These are phyloP conservation scores for Trichophyton rubrum DNA, from an alignment of 2,329 filamentous ascomycete species.

Conservation along the genomic window DNA sequence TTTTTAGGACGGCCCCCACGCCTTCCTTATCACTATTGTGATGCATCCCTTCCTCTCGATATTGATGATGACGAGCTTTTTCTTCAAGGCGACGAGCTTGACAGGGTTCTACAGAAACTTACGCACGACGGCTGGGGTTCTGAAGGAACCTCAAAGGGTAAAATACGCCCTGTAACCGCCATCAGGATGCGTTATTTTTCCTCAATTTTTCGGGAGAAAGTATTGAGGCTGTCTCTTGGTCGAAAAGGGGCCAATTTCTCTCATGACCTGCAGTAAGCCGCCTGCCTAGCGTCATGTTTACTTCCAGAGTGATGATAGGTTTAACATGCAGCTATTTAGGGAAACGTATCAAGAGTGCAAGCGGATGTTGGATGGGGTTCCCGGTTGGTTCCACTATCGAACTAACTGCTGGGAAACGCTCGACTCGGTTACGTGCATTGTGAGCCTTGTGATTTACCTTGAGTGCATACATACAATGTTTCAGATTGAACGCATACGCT, in stretches of 20 bases:
- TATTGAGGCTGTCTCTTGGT: slow-evolving; percentile 17
- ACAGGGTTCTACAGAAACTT: slow-evolving; percentile 12
- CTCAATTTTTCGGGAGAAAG: slow-evolving; percentile 17
- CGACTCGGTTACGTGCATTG: slow-evolving; percentile 8
- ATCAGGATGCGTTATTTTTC: slow-evolving; percentile 16
- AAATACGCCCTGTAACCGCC: slow-evolving; percentile 13
- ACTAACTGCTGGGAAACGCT: slow-evolving; percentile 10
- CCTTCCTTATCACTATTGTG: slow-evolving; percentile 21
- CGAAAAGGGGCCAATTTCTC: slow-evolving; percentile 8
- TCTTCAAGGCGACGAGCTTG: slow-evolving; percentile 7
- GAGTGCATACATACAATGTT: slow-evolving; percentile 16
- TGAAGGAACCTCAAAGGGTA: slow-evolving; percentile 5
- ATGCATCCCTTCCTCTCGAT: slow-evolving; percentile 19
- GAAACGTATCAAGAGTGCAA: slow-evolving; percentile 14
- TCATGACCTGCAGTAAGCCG: slow-evolving; percentile 7
- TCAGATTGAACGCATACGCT: slow-evolving; percentile 17
- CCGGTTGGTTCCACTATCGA: slow-evolving; percentile 15
- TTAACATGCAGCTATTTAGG: slow-evolving; percentile 6
- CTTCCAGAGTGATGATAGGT: not conserved
- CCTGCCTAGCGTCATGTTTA: not conserved
- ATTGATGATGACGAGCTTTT: slow-evolving; percentile 19
- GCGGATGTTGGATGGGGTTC: slow-evolving; percentile 14
- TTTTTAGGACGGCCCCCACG: slow-evolving; percentile 22
- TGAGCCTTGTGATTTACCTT: slow-evolving; percentile 14
- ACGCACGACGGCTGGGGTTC: slow-evolving; percentile 17